Conservation (phyloP, 2,329 filamentous ascomycete genomes). For the Byssothecium circinans region DNA sequence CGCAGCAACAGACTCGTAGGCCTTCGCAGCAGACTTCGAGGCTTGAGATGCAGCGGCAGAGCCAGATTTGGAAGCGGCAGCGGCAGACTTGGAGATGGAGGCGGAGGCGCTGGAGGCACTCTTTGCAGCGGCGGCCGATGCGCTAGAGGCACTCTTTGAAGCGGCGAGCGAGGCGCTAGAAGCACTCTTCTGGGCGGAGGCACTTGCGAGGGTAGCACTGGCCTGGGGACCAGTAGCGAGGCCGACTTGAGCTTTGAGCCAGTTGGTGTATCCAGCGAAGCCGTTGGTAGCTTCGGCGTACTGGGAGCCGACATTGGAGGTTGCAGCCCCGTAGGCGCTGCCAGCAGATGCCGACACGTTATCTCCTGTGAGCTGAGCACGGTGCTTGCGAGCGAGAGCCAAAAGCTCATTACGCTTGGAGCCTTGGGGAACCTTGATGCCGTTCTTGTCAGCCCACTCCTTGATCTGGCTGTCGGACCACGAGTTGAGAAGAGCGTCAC, state of each 20-base stretch:
- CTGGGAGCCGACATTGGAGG: constrained; percentile 67
- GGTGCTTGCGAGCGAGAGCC: constrained; percentile 86
- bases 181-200: constrained; percentile 25
- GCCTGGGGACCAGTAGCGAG: constrained; percentile 44
- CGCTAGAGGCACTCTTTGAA: constrained; percentile 35
- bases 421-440: constrained; percentile 86
- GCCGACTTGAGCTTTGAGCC: constrained; percentile 50
- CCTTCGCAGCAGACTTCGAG: constrained; percentile 34
- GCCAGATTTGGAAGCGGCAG: constrained; percentile 34
- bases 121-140: constrained; percentile 20
- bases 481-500: constrained; percentile 80
- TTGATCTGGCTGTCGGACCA: constrained; percentile 93
- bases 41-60: constrained; percentile 38
- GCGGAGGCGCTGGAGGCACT: constrained; percentile 40
- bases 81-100: constrained; percentile 35
- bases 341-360: constrained; percentile 51
- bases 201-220: constrained; percentile 18
- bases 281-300: constrained; percentile 69
- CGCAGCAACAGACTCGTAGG: constrained; percentile 35
- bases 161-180: constrained; percentile 39
- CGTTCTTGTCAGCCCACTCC: constrained; percentile 89
- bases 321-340: constrained; percentile 45
- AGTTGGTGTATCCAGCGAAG: constrained; percentile 45
- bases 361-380: constrained; percentile 70
- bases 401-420: constrained; percentile 87